These are phyloP conservation scores for Ophiocordyceps polyrhachis-furcata DNA, from an alignment of 2,329 filamentous ascomycete genomes.

Conservation along the genomic window DNA sequence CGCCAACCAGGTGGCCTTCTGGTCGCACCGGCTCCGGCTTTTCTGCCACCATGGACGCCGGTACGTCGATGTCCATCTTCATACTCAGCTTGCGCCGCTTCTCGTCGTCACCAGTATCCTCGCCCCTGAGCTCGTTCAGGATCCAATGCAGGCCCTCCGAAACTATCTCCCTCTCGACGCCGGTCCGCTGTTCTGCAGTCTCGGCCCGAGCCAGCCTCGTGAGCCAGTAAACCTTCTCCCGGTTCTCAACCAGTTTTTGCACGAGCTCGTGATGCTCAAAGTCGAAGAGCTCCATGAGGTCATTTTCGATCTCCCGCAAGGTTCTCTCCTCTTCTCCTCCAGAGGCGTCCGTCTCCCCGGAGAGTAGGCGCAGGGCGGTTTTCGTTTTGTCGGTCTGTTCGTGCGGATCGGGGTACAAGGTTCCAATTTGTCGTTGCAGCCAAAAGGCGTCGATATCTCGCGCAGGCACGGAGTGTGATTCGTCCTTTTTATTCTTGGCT, in stretches of 20 bases:
- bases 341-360: slow-evolving; percentile 48
- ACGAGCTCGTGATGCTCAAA: slow-evolving; percentile 92
- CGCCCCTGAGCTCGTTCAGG: slow-evolving; percentile 70
- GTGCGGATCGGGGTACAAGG: slow-evolving; percentile 78
- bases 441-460: slow-evolving; percentile 95
- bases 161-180: slow-evolving; percentile 78
- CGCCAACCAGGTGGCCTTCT: slow-evolving; percentile 57
- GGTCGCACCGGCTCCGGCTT: slow-evolving; percentile 32
- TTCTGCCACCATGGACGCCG: slow-evolving; percentile 35
- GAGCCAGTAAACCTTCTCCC: slow-evolving; percentile 90
- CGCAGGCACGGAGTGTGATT: slow-evolving; percentile 50
- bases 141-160: slow-evolving; percentile 76
- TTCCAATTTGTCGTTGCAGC: slow-evolving; percentile 83
- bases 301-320: slow-evolving; percentile 88
- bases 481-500: slow-evolving; percentile 26
- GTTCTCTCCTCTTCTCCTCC: slow-evolving; percentile 70
- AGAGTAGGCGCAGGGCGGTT: slow-evolving; percentile 65
- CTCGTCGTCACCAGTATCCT: slow-evolving; percentile 37
- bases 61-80: slow-evolving; percentile 84
- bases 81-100: slow-evolving; percentile 60
- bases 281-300: slow-evolving; percentile 95
- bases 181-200: slow-evolving; percentile 54
- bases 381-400: slow-evolving; percentile 85
- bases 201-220: slow-evolving; percentile 72
- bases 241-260: slow-evolving; percentile 74